phyloP scores from a whole-genome alignment of 441 rosid species.

The Rhodomyrtus psidioides region DNA sequence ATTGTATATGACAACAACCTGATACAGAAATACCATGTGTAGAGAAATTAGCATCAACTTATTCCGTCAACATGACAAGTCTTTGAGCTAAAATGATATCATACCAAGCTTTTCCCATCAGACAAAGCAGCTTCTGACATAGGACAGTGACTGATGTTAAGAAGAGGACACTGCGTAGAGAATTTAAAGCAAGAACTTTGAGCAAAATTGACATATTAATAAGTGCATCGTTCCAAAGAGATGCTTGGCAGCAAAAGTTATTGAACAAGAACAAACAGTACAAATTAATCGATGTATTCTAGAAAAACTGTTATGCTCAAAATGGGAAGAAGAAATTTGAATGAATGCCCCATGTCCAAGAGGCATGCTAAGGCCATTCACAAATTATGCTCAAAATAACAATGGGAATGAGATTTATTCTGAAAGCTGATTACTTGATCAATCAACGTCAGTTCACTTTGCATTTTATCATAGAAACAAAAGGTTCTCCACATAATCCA shows the following conservation, averaged over 20 bases:
- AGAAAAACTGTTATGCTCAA: not conserved
- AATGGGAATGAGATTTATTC: not conserved
- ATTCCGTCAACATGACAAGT: not conserved
- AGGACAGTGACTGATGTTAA: slow-evolving; percentile 96
- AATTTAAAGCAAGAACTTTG: not conserved
- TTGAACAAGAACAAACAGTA: not conserved
- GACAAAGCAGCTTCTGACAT: slow-evolving; percentile 67
- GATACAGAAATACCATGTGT: slow-evolving; percentile 2
- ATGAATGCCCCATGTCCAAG: not conserved
- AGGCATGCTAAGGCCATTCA: not conserved
- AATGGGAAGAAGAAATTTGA: not conserved
- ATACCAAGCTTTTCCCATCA: slow-evolving; percentile 69
- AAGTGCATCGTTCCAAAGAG: not conserved
- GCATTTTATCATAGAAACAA: not conserved
- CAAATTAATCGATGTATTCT: not conserved
- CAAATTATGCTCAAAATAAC: not conserved
- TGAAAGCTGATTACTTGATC: not conserved
- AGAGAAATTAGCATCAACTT: slow-evolving; percentile 5
- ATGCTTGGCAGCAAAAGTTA: not conserved
- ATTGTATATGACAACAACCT: slow-evolving; percentile 84
- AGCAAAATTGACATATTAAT: not conserved
- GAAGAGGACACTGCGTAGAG: slow-evolving; percentile 69
- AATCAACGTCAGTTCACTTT: not conserved
- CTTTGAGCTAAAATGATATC: not conserved
- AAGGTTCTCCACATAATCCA: not conserved